Base-by-base conservation (phyloP, 345 rosid species). In the Populus alba region DNA sequence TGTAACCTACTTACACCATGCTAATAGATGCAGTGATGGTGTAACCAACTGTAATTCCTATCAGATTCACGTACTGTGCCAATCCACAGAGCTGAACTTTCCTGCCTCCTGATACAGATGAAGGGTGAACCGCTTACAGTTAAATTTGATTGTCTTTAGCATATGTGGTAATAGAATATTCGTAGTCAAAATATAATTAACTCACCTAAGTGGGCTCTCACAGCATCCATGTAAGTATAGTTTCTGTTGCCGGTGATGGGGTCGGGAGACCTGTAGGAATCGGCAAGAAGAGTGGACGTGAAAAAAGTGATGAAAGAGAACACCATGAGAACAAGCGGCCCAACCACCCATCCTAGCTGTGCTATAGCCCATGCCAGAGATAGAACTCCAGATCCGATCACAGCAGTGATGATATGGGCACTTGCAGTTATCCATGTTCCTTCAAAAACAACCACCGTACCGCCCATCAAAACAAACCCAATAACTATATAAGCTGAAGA, bases 21-120 rank as follows among this genome's bases (percentile, higher is more conserved):
- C 98, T 95, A 38, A 93, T 91, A 12, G 98, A 92, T 17, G 95
- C 92, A 41, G 98, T 93, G 80, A 95, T 95, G n/a, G 97, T 95
- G 82, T 93, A 95, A 53, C 98, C 97, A 53, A 92, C 72, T 2
- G 95, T 87, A 67, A 87, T 68, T 53, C 95, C 98, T 22, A 91
- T 29, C 20, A 95, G 87, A 85, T 92, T 91, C 31, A 74, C 87
- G 76, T 90, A 95, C 78, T 95, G 98, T 76, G 95, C 97, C 81
- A 89, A 73, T 20, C 97, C 97, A 73, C 97, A 93, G 13, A 79
- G 66, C n/a, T 23, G 45, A 59, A 79, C 82, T 43, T 68, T 79
- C 78, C 78, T 57, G 7, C 82, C 82, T 25, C 81, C 81, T 78
- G 77, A 3, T n/a, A 45, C 23, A 62, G 17, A 0, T 5, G 53